phyloP scores from a whole-genome alignment of 257 asterid species.

The Ocimum tenuiflorum region DNA sequence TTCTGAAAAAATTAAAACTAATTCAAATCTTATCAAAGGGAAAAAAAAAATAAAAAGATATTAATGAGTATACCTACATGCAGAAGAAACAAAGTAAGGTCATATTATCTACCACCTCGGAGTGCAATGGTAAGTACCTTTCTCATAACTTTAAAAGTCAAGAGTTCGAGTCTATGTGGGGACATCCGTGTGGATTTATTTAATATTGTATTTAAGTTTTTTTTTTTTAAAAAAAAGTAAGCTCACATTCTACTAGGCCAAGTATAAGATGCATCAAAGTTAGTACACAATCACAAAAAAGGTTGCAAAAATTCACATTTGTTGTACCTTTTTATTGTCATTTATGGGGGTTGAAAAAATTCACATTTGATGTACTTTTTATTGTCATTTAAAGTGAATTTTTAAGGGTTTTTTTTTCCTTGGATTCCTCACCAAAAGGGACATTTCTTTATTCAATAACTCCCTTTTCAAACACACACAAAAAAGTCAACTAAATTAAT shows the following conservation, averaged over 20 bases:
- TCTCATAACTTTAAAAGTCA: too few relatives aligned
- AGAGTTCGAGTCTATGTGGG: too few relatives aligned
- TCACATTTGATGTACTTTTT: background rate
- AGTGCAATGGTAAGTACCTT: background rate
- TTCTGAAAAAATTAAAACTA: too few relatives aligned
- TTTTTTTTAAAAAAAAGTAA: too few relatives aligned
- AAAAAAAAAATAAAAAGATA: background rate
- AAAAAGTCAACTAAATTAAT: slow-evolving; percentile 27
- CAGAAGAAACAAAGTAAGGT: slow-evolving; percentile 21
- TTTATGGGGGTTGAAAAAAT: background rate
- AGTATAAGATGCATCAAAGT: slow-evolving; percentile 14
- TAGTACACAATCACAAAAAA: slow-evolving; percentile 19
- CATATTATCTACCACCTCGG: too few relatives aligned
- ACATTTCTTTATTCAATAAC: background rate
- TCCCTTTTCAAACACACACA: background rate
- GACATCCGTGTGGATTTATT: too few relatives aligned
- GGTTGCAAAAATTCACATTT: background rate
- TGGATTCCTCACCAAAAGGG: slow-evolving; percentile 61
- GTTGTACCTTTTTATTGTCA: slow-evolving; percentile 1
- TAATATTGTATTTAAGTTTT: too few relatives aligned
- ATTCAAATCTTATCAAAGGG: background rate
- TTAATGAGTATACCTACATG: background rate
- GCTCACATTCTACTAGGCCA: too few relatives aligned
- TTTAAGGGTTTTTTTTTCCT: slow-evolving; percentile 26
- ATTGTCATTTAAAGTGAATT: background rate